Evolutionary conservation across 176 grass and related monocot species (phyloP), one percentile per base, ranked within the genome.

Genomic region (Triticum aestivum): DNA sequence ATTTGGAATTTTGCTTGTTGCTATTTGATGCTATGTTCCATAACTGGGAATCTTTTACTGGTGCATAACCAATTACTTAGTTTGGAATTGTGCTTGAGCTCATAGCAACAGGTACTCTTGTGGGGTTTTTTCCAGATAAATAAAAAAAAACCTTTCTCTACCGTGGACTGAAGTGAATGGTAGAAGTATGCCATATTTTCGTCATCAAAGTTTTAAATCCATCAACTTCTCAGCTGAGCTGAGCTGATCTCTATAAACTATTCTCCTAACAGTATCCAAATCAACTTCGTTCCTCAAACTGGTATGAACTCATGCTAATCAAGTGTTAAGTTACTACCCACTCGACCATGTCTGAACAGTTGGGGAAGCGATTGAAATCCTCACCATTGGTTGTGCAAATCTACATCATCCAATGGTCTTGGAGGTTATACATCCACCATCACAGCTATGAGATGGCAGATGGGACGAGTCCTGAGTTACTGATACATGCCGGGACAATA

Each of bases 211-310:
- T 72, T 20, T n/a, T 39, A 64, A 66, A 32, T 34, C 62, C 61
- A 81, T 51, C 18, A 68, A 68, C 8, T 80, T 62, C 5, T 29
- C 79, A 69, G 79, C 79, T 5, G 14, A 17, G 49, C 1, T 82
- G 3, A 69, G 79, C 18, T 82, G 45, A 35, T 82, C 29, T 82
- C 29, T 82, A 23, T 35, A 51, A 82, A 69, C 11, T 82, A 65
- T 42, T 64, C 59, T 79, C 35, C 61, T 80, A 45, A 38, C 64
- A 45, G 62, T 44, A 79, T 4, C 24, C 78, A 71, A 71, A 71
- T 71, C 68, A 71, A 71, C 68, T 41, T 71, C 35, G 20, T 17
- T 33, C 39, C 62, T 20, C 9, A 67, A 44, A 67, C 41, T 44
- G 41, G 1, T 47, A 27, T 8, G 8, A 45, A 67, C 39, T 8